phyloP scores from a whole-genome alignment of 1,284 basidiomycete species.

The Pseudozyma sp. region DNA sequence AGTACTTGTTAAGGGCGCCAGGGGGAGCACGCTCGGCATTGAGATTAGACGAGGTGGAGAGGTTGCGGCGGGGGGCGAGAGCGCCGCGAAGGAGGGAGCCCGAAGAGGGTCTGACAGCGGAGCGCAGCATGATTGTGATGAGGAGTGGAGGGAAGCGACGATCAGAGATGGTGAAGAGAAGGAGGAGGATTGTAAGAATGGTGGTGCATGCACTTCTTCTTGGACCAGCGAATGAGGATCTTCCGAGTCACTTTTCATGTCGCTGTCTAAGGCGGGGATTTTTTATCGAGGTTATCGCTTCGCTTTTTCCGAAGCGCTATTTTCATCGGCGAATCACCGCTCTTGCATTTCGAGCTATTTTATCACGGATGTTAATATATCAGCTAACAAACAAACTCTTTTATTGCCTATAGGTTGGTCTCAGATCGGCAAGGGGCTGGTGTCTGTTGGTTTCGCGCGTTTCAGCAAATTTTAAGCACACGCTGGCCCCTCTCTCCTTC shows the following conservation, averaged over 20 bases:
- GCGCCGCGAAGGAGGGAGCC: slow-evolving; percentile 25
- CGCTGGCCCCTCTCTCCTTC: slow-evolving; percentile 18
- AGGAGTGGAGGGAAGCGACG: background rate
- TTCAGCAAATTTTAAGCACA: slow-evolving; percentile 2
- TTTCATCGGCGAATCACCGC: slow-evolving; percentile 37
- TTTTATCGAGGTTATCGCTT: slow-evolving; percentile 16
- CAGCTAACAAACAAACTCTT: background rate
- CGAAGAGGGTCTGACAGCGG: slow-evolving; percentile 26
- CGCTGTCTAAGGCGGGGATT: slow-evolving; percentile 5
- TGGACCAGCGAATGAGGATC: slow-evolving; percentile 4
- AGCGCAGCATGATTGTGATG: slow-evolving; percentile 27
- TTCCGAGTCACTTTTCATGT: slow-evolving; percentile 31
- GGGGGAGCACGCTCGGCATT: slow-evolving; percentile 49
- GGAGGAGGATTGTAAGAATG: background rate
- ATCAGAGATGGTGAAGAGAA: background rate
- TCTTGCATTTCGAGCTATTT: slow-evolving; percentile 3
- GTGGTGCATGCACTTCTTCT: slow-evolving; percentile 14
- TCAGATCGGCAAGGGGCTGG: slow-evolving; percentile 8
- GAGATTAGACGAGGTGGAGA: slow-evolving; percentile 27
- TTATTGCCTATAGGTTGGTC: slow-evolving; percentile 7
- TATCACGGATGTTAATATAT: background rate
- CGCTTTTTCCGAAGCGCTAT: slow-evolving; percentile 1
- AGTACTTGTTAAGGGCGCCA: slow-evolving; percentile 64
- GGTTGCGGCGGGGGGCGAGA: slow-evolving; percentile 24
- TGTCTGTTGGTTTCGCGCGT: slow-evolving; percentile 12